Evolutionary conservation across 2,329 filamentous ascomycete species (phyloP).

Genomic region (Diaporthe sp.): DNA sequence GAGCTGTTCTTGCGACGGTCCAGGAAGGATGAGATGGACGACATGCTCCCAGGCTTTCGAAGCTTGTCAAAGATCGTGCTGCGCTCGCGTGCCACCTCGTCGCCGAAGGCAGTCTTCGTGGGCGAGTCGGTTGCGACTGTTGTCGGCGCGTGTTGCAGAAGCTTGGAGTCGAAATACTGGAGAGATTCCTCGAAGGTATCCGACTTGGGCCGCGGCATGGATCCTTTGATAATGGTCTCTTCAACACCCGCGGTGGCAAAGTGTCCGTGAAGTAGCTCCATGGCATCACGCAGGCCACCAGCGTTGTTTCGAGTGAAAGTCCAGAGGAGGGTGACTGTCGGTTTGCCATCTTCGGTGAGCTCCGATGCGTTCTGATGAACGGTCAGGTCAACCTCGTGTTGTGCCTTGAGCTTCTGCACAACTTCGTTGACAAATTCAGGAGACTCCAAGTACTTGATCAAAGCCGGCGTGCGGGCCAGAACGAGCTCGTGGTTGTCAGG

Average conservation of each 20-base stretch:
- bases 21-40: slow-evolving; percentile 95
- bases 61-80: slow-evolving; percentile 92
- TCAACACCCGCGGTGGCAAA: slow-evolving; percentile 93
- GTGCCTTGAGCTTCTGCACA: slow-evolving; percentile 85
- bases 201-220: slow-evolving; percentile 98
- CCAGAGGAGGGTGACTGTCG: slow-evolving; percentile 77
- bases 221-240: slow-evolving; percentile 86
- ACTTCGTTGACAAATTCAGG: slow-evolving; percentile 85
- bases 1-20: slow-evolving; percentile 95
- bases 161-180: slow-evolving; percentile 96
- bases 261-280: slow-evolving; percentile 91
- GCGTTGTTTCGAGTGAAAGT: slow-evolving; percentile 97
- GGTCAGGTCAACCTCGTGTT: slow-evolving; percentile 91
- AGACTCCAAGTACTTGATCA: slow-evolving; percentile 87
- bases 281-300: slow-evolving; percentile 93
- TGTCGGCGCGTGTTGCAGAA: slow-evolving; percentile 91
- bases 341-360: slow-evolving; percentile 68
- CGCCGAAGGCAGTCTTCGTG: slow-evolving; percentile 86
- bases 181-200: slow-evolving; percentile 98
- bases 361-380: slow-evolving; percentile 76
- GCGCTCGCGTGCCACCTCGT: slow-evolving; percentile 84
- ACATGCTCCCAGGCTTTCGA: slow-evolving; percentile 94
- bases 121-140: slow-evolving; percentile 88
- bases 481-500: slow-evolving; percentile 95
- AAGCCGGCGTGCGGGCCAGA: slow-evolving; percentile 80